Conservation (phyloP, 2,329 filamentous ascomycete species). For the Ophidiomyces ophidiicola region DNA sequence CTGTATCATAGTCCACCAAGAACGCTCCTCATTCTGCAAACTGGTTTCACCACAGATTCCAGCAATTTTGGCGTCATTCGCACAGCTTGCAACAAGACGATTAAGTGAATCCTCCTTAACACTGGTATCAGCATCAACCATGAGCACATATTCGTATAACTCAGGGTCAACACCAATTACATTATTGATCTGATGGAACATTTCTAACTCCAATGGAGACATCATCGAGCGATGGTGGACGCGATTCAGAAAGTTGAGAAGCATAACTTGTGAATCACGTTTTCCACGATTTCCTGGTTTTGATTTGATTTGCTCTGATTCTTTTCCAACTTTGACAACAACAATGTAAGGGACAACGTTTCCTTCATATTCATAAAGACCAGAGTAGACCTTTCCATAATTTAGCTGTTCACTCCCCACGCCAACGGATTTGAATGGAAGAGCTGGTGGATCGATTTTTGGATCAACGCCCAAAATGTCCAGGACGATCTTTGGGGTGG, state of each 20-base stretch:
- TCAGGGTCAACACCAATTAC: slow-evolving; percentile 96
- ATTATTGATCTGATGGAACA: slow-evolving; percentile 99
- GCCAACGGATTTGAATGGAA: slow-evolving; percentile 90
- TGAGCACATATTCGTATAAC: slow-evolving; percentile 90
- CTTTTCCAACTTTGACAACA: slow-evolving; percentile 92
- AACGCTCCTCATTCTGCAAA: slow-evolving; percentile 85
- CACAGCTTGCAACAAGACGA: slow-evolving; percentile 79
- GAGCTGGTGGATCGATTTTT: slow-evolving; percentile 84
- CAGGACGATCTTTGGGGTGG: slow-evolving; percentile 92
- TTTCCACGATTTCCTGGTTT: slow-evolving; percentile 98
- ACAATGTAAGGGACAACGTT: slow-evolving; percentile 96
- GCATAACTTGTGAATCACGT: slow-evolving; percentile 88
- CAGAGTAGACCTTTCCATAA: slow-evolving; percentile 96
- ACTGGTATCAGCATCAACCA: slow-evolving; percentile 95
- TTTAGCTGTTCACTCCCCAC: slow-evolving; percentile 85
- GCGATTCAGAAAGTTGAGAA: slow-evolving; percentile 96
- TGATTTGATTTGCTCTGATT: slow-evolving; percentile 77
- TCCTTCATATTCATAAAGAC: slow-evolving; percentile 92
- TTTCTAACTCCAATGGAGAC: slow-evolving; percentile 91
- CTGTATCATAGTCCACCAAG: slow-evolving; percentile 99
- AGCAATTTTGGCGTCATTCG: slow-evolving; percentile 88
- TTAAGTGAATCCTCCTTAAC: slow-evolving; percentile 88
- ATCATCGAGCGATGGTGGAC: slow-evolving; percentile 90
- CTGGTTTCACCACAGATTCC: slow-evolving; percentile 96
- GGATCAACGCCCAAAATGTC: slow-evolving; percentile 96